Base-by-base conservation (phyloP, 2,329 filamentous ascomycete species). In the Boeremia exigua region DNA sequence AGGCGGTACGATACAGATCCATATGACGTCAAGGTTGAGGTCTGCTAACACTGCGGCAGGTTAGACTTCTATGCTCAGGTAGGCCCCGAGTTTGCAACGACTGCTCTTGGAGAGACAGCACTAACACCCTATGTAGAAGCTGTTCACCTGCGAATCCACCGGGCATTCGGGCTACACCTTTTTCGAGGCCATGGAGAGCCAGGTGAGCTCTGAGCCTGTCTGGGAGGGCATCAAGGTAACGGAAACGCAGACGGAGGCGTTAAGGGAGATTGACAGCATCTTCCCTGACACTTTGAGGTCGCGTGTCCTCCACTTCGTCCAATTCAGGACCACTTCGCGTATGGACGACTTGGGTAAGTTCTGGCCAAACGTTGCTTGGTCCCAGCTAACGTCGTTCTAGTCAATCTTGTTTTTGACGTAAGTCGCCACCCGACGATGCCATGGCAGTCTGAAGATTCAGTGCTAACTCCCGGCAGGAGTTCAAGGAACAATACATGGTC, bases 21-120 rank as follows among this genome's bases (percentile, higher is more conserved):
- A 38, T 58, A 59, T 66, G 65, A 67, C 63, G 66, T 67, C 57
- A 65, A 62, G 49, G 34, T 17, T 43, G 45, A 12, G 11, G 19
- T 36, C 52, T 17, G 45, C 62, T 49, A 55, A 71, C 71, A 58
- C 64, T 48, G 59, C 45, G 49, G 27, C 66, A 96, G 92, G 56
- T 88, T 93, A 84, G 93, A 97, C 74, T 97, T 96, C 73, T 96
- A 96, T 75, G 92, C 90, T 66, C 91, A 96, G 85, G 91, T 91
- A 81, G 68, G 83, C 70, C 19, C 17, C 8, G 19, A 14, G 17
- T 4, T 23, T 34, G 4, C 11, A 11, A n/a, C 11, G 25, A 12
- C 4, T 33, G 37, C 6, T 11, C 33, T 14, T 25, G 10, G 19
- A n/a, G 4, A 15, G n/a, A 14, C 48, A 43, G 10, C 14, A 43